Base-by-base conservation (phyloP, 164 flowering plant genomes). In the Houttuynia cordata region DNA sequence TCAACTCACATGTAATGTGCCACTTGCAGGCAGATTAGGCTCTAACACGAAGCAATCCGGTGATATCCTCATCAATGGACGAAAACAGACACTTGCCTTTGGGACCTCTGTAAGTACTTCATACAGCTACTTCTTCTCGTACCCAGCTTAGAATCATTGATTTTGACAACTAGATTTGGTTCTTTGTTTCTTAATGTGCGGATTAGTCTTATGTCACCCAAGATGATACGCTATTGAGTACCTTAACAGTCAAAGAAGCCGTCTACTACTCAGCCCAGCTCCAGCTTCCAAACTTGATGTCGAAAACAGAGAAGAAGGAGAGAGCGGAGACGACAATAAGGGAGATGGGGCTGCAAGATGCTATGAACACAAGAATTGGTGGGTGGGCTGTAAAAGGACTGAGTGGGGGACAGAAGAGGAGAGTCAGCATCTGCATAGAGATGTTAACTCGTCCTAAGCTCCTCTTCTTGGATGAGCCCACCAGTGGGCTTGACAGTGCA, bases 401-500 rank as follows among this genome's bases (percentile, higher is more conserved):
- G 14, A 83, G 87, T 45, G 77, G 77, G 0, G 88, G 92, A 0
- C 81, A 86, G 49, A 81, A 75, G 80, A 73, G 80, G 47, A 71
- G 91, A 63, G 75, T 84, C 4, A 79, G 84, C 76, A 85, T 85
- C 58, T 71, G 81, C 60, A 59, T 80, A 6, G 80, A 82, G 67
- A 78, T 83, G 40, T 58, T 86, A 22, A 80, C 76, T 4, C 58
- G 74, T 13, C 92, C 92, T 0, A 73, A 65, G 53, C 78, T 78
- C 55, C 75, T 81, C 18, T 81, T 85, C 50, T 77, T 87, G 9
- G 94, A 87, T 52, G 91, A 86, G 68, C 93, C 93, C 1, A 85
- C 88, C 0, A 80, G 83, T 23, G 84, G 87, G 1, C 80, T 86
- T 0, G 92, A 86, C 58, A 81, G 87, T 42, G 89, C 86, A 1